These are phyloP conservation scores for Botryotinia globosa DNA, from an alignment of 2,329 filamentous ascomycete species.

Conservation along the genomic window DNA sequence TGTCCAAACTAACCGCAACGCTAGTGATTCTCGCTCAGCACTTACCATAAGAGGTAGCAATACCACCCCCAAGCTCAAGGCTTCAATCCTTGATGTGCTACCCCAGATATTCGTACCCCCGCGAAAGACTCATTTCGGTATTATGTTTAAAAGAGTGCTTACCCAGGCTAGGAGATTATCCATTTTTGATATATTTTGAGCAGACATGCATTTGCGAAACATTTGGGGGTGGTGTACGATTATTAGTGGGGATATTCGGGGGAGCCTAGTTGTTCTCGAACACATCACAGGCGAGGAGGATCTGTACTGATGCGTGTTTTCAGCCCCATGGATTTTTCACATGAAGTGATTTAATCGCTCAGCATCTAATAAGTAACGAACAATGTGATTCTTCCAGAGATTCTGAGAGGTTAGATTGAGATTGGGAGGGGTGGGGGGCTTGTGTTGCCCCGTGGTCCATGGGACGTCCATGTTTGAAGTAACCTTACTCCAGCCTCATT, in stretches of 20 bases:
- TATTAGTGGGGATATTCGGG: background rate
- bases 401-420: constrained; percentile 2
- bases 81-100: constrained; percentile 7
- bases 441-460: background rate
- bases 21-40: background rate
- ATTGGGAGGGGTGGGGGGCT: background rate
- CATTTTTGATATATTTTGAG: background rate
- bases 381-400: background rate
- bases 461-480: background rate
- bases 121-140: background rate
- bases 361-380: background rate
- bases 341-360: background rate
- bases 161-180: too few relatives aligned
- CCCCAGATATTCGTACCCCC: constrained; percentile 8
- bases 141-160: background rate
- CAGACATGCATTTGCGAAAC: background rate
- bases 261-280: background rate
- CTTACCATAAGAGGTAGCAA: constrained; percentile 1
- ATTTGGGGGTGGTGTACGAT: background rate
- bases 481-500: constrained; percentile 15
- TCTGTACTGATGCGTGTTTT: background rate
- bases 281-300: background rate
- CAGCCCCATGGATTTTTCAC: background rate
- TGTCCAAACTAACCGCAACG: too few relatives aligned
- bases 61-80: background rate